Conservation (phyloP, 2,329 filamentous ascomycete genomes). For the Coniochaeta pulveracea region DNA sequence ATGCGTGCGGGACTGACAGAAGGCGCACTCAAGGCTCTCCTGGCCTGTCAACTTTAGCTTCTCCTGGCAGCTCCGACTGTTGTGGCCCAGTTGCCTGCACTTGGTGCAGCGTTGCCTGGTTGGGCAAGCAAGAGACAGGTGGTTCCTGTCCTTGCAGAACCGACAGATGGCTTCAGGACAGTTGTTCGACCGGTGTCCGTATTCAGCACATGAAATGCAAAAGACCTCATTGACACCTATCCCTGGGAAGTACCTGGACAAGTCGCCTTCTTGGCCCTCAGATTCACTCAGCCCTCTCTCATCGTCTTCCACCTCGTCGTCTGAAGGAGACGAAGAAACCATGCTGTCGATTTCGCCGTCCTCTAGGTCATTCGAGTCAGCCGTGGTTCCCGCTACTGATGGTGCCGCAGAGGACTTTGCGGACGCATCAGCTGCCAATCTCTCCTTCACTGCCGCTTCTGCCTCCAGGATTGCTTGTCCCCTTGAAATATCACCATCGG, state of each 20-base stretch:
- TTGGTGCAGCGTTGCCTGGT: constrained; percentile 38
- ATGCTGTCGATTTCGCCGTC: too few relatives aligned
- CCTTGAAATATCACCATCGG: too few relatives aligned
- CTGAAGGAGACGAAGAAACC: too few relatives aligned
- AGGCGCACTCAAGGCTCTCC: constrained; percentile 46
- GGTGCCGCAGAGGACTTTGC: too few relatives aligned
- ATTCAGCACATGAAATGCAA: constrained; percentile 40
- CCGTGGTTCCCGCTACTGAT: too few relatives aligned
- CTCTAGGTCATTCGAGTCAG: too few relatives aligned
- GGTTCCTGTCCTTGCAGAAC: constrained; percentile 32
- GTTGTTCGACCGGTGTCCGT: constrained; percentile 29
- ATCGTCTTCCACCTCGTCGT: too few relatives aligned
- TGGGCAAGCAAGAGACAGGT: constrained; percentile 40
- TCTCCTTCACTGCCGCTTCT: too few relatives aligned
- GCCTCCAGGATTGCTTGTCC: too few relatives aligned
- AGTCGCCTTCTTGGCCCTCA: too few relatives aligned
- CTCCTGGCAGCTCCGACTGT: constrained; percentile 36
- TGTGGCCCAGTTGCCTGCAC: constrained; percentile 54
- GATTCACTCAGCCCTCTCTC: too few relatives aligned
- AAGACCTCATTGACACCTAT: constrained; percentile 27
- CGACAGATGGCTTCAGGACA: constrained; percentile 37
- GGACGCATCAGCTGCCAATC: too few relatives aligned
- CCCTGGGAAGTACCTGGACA: constrained; percentile 40
- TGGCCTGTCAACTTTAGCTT: constrained; percentile 33
- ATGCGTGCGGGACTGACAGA: constrained; percentile 46